Evolutionary conservation across 2,329 filamentous ascomycete genomes (phyloP).

Genomic region (Ilyonectria sp.): DNA sequence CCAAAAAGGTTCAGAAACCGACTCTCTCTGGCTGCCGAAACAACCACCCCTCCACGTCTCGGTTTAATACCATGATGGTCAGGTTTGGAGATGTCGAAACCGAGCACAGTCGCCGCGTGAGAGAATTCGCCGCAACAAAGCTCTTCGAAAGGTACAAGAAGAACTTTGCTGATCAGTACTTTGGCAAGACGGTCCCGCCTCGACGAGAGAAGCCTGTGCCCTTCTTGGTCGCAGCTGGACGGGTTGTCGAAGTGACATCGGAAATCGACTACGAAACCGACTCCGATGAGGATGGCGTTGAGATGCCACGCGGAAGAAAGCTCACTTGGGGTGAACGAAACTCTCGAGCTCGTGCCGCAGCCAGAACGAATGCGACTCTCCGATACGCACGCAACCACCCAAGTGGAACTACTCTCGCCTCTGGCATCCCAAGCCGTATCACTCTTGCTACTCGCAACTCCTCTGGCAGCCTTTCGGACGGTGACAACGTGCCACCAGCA

Average conservation of each 20-base stretch:
- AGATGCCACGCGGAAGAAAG: background rate
- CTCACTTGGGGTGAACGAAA: background rate
- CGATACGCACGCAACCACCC: background rate
- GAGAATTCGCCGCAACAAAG: constrained; percentile 5
- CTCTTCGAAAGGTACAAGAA: constrained; percentile 12
- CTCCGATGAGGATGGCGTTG: background rate
- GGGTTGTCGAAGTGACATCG: background rate
- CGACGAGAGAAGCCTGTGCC: constrained; percentile 6
- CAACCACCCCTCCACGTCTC: constrained; percentile 31
- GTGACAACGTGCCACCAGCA: background rate
- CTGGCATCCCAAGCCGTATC: no score
- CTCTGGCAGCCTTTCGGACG: background rate
- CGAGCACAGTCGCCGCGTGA: background rate
- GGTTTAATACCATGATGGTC: constrained; percentile 21
- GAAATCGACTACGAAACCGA: background rate
- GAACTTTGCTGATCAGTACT: constrained; percentile 28
- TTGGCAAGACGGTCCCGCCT: background rate
- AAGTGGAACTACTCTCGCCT: no score
- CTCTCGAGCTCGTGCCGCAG: background rate
- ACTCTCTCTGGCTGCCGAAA: constrained; percentile 32
- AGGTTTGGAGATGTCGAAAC: constrained; percentile 3
- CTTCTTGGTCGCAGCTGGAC: background rate
- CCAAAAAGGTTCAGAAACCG: background rate
- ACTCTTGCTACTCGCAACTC: background rate
- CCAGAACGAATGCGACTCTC: background rate